These are phyloP conservation scores for Hypoxylon rickii DNA, from an alignment of 495 filamentous ascomycete species.

Conservation along the genomic window DNA sequence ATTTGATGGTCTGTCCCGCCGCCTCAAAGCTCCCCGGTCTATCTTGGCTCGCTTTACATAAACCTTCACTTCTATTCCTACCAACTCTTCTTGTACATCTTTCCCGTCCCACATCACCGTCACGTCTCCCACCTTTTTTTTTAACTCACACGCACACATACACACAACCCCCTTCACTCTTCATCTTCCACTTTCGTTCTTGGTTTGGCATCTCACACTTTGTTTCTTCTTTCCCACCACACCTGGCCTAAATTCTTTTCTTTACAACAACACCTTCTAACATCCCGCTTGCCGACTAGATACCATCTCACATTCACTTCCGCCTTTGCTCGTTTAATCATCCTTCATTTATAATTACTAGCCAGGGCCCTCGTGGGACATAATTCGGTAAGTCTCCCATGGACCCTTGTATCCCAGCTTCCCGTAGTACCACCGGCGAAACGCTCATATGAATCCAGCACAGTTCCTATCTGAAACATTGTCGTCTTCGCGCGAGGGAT, in stretches of 20 bases:
- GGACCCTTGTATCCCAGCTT: constrained; percentile 30
- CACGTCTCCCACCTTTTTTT: constrained; percentile 38
- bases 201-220: constrained; percentile 8
- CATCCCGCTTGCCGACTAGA: constrained; percentile 12
- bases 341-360: constrained; percentile 13
- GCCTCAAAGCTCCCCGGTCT: constrained; percentile 42
- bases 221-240: constrained; percentile 9
- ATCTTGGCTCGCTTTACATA: constrained; percentile 39
- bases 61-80: constrained; percentile 39
- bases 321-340: constrained; percentile 2
- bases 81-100: constrained; percentile 28
- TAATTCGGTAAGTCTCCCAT: constrained; percentile 35
- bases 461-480: constrained; percentile 32
- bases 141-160: constrained; percentile 8
- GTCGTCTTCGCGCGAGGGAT: constrained; percentile 23
- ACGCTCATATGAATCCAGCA: constrained; percentile 32
- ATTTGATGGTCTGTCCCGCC: constrained; percentile 42
- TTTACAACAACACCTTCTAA: neutral
- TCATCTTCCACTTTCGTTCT: constrained; percentile 12
- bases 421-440: constrained; percentile 36
- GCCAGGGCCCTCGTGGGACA: constrained; percentile 28
- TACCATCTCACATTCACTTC: constrained; percentile 5
- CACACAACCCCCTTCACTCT: constrained; percentile 2
- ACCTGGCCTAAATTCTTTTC: constrained; percentile 7
- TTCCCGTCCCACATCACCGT: constrained; percentile 42